A percentile compares a stretch with the other conserved stretches of the same genome.
phyloP scores from a whole-genome alignment of 441 rosid species.

The Erysimum cheiri region DNA sequence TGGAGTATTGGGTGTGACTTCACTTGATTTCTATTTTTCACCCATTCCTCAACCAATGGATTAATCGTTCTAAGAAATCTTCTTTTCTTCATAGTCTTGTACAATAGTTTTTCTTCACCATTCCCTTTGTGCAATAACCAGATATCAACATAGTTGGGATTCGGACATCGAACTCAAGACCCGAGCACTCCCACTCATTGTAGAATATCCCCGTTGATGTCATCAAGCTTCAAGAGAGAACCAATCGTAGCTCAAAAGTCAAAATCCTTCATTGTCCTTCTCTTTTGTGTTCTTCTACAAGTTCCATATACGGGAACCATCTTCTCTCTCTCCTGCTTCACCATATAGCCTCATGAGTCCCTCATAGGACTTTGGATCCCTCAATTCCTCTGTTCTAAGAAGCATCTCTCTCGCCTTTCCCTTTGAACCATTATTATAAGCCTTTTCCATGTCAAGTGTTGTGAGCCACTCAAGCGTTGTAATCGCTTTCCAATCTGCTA shows the following conservation, averaged over 20 bases:
- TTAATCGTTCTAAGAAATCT: neutral
- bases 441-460: constrained; percentile 15
- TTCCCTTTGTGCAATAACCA: constrained; percentile 6
- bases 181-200: constrained; percentile 9
- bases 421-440: neutral
- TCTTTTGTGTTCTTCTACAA: neutral
- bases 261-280: neutral
- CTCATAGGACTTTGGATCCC: neutral
- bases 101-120: neutral
- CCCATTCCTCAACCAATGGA: neutral
- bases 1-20: too few species aligned
- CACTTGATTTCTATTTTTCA: neutral
- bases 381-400: constrained; percentile 2
- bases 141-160: constrained; percentile 5
- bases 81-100: neutral
- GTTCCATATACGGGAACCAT: constrained; percentile 13
- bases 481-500: neutral
- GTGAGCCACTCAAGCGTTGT: neutral
- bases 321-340: constrained; percentile 8
- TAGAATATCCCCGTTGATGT: constrained; percentile 12
- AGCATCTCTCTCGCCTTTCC: constrained; percentile 14
- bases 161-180: constrained; percentile 17
- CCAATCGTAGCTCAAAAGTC: constrained; percentile 5
- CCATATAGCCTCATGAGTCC: constrained; percentile 15
- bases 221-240: constrained; percentile 31